These are phyloP conservation scores for Diversispora epigaea DNA, from an alignment of 192 early-diverging fungal genomes.

Conservation along the genomic window DNA sequence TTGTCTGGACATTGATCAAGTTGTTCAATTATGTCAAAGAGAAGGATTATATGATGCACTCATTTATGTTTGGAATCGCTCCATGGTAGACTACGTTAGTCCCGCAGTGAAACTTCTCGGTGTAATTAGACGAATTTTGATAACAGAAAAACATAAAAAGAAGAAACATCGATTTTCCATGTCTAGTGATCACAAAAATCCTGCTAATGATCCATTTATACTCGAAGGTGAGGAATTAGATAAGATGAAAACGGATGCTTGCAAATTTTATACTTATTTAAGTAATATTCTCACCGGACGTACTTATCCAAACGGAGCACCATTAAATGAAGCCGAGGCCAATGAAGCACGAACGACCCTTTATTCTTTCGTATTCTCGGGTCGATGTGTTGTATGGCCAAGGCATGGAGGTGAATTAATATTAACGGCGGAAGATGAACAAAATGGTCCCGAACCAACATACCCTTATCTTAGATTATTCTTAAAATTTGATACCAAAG, in stretches of 20 bases:
- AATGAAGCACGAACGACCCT: slow-evolving; percentile 53
- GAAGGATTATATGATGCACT: slow-evolving; percentile 56
- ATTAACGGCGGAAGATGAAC: slow-evolving; percentile 53
- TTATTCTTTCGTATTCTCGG: slow-evolving; percentile 63
- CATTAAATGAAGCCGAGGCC: slow-evolving; percentile 41
- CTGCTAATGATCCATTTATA: neutral
- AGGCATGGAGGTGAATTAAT: slow-evolving; percentile 52
- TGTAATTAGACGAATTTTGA: slow-evolving; percentile 50
- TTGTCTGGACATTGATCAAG: slow-evolving; percentile 57
- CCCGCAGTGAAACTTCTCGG: slow-evolving; percentile 57
- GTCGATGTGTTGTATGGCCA: slow-evolving; percentile 62
- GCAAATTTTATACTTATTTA: slow-evolving; percentile 56
- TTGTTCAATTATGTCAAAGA: slow-evolving; percentile 54
- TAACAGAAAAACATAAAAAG: slow-evolving; percentile 30
- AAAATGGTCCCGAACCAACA: slow-evolving; percentile 55
- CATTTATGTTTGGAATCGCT: slow-evolving; percentile 63
- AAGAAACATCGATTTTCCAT: slow-evolving; percentile 21
- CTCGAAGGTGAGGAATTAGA: slow-evolving; percentile 17
- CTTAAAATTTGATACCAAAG: slow-evolving; percentile 52
- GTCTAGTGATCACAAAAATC: neutral
- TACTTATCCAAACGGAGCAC: slow-evolving; percentile 50
- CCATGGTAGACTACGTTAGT: slow-evolving; percentile 60
- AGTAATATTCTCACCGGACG: slow-evolving; percentile 50
- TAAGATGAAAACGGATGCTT: slow-evolving; percentile 42
- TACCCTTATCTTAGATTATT: slow-evolving; percentile 60